Base-by-base conservation (phyloP, 768 basidiomycete species). In the Ramaria sp. region DNA sequence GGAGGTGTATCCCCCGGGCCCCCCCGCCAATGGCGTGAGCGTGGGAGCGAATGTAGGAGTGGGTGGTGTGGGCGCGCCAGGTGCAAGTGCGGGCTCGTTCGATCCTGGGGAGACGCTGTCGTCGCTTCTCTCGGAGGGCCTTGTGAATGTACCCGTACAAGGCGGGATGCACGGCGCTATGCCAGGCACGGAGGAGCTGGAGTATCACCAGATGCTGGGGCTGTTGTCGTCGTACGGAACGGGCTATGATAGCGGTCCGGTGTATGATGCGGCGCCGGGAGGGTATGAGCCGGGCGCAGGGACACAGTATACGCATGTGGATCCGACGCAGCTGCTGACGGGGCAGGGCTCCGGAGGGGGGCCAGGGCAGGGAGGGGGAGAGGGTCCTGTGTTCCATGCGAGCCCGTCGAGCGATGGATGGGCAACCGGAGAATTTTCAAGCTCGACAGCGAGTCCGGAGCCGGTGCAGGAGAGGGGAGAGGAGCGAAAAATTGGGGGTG, bases 311-410 rank as follows among this genome's bases (percentile, higher is more conserved):
- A 88, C 87, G 37, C 85, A 88, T 69, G 88, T 97, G 59, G 91
- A 97, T 72, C 94, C 94, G 7, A 86, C 87, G n/a, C 91, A 95
- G 71, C 88, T 95, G 45, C 69, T 79, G 66, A 53, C 45, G 86
- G 19, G 91, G 94, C 71, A 87, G 94, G 46, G 69, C 78, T 65
- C 54, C 22, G 41, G 74, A 77, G 43, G 72, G 73, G 47, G 57
- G 61, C 51, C 17, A 22, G 22, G 20, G 17, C 71, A 73, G 37
- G 66, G 68, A 49, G 24, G 22, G 7, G 41, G 72, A 73, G 37
- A 65, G 68, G 59, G 68, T 73, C 11, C 76, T 76, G 64, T 70
- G 30, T 81, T 81, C 71, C 86, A 84, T 65, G 73, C 83, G 45
- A 91, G 85, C 67, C 88, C 90, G 6, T 86, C 85, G 15, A 90